A percentile compares a stretch with the other conserved stretches of the same genome.
These are phyloP conservation scores for Jackrogersella multiformis DNA, from an alignment of 495 filamentous ascomycete genomes.

Conservation along the genomic window DNA sequence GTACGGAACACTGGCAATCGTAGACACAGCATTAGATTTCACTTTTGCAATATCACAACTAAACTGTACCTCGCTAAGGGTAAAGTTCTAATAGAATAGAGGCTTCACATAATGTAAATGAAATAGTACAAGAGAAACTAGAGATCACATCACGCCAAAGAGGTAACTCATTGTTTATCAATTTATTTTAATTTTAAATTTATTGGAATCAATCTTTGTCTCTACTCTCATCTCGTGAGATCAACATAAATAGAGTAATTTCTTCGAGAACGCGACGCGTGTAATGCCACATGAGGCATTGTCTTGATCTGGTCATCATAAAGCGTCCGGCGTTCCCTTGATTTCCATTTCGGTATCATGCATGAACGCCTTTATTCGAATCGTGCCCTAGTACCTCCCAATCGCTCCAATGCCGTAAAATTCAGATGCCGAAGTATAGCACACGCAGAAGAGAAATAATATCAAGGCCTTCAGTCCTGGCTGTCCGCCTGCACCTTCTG, in stretches of 20 bases:
- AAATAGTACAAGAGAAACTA: too few relatives aligned
- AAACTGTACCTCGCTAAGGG: too few relatives aligned
- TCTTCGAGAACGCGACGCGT: conserved; percentile 29
- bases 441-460: conserved; percentile 7
- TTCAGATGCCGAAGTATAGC: conserved; percentile 30
- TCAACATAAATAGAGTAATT: not conserved
- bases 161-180: not conserved
- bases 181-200: conserved; percentile 8
- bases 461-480: conserved; percentile 40
- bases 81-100: too few relatives aligned
- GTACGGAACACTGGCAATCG: too few relatives aligned
- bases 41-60: not conserved
- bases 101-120: not conserved
- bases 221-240: conserved; percentile 3
- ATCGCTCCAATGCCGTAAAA: conserved; percentile 44
- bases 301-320: conserved; percentile 25
- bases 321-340: conserved; percentile 33
- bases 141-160: too few relatives aligned
- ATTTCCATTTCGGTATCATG: conserved; percentile 33
- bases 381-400: conserved; percentile 27
- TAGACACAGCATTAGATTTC: not conserved
- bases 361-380: conserved; percentile 34
- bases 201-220: conserved; percentile 18
- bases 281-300: conserved; percentile 8
- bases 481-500: conserved; percentile 76